Evolutionary conservation across 2,329 filamentous ascomycete species (phyloP).

Genomic region (Polychaeton citri): DNA sequence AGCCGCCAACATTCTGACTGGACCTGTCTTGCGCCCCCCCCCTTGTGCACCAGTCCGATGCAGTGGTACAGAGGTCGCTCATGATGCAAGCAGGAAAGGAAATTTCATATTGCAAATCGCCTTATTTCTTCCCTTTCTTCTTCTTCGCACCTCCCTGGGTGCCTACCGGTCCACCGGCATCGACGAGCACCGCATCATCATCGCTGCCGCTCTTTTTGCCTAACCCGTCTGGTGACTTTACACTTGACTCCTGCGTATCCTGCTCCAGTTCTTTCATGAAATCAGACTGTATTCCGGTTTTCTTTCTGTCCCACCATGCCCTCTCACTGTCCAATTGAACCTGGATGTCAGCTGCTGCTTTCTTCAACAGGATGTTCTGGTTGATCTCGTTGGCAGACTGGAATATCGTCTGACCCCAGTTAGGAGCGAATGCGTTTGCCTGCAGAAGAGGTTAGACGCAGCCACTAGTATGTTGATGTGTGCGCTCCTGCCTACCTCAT

Average conservation of each 20-base stretch:
- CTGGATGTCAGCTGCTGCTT: constrained; percentile 63
- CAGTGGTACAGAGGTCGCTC: too few relatives aligned
- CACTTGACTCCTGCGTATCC: constrained; percentile 22
- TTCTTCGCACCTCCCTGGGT: constrained; percentile 36
- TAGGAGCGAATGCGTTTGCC: constrained; percentile 79
- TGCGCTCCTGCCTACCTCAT: constrained; percentile 63
- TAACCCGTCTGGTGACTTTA: constrained; percentile 14
- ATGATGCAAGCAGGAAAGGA: too few relatives aligned
- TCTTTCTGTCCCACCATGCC: constrained; percentile 84
- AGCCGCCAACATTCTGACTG: too few relatives aligned
- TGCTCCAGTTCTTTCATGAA: constrained; percentile 78
- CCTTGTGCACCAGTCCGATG: too few relatives aligned
- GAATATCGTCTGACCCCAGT: constrained; percentile 93
- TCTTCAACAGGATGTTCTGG: constrained; percentile 65
- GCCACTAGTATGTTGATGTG: too few relatives aligned
- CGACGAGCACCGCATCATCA: constrained; percentile 68
- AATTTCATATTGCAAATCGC: too few relatives aligned
- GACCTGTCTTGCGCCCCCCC: too few relatives aligned
- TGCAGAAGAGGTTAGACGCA: constrained; percentile 27
- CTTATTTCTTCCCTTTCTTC: constrained; percentile 54
- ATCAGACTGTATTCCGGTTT: constrained; percentile 55
- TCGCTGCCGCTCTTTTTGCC: constrained; percentile 35
- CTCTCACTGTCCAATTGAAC: constrained; percentile 59
- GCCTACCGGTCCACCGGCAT: constrained; percentile 39
- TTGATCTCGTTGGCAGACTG: constrained; percentile 95